phyloP scores from a whole-genome alignment of 106 monocot species.

The Platanthera zijinensis region DNA sequence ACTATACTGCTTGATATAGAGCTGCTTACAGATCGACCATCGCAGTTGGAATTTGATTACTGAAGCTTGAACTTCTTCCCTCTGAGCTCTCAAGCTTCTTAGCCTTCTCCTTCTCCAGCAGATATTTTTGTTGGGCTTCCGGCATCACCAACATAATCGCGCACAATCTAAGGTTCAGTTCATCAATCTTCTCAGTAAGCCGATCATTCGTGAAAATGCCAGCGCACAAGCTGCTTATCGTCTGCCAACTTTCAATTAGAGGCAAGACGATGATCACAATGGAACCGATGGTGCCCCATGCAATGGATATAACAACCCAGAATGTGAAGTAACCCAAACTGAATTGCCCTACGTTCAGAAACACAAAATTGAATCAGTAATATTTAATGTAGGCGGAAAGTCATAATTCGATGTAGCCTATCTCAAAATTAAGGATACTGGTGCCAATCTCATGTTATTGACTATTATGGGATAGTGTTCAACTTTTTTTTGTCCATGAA shows the following conservation, averaged over 20 bases:
- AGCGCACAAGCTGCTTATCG: slow-evolving; percentile 35
- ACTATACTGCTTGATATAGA: neutral
- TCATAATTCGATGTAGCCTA: neutral
- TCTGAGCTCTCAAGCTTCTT: slow-evolving; percentile 47
- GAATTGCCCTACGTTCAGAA: slow-evolving; percentile 47
- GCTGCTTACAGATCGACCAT: slow-evolving; percentile 7
- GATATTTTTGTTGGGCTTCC: slow-evolving; percentile 50
- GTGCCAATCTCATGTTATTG: too few relatives aligned
- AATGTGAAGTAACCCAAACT: slow-evolving; percentile 89
- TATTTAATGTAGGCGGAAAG: neutral
- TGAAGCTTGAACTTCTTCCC: slow-evolving; percentile 14
- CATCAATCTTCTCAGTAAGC: slow-evolving; percentile 58
- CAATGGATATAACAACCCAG: slow-evolving; percentile 68
- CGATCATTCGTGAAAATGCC: slow-evolving; percentile 82
- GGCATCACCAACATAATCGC: slow-evolving; percentile 67
- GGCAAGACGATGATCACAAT: slow-evolving; percentile 81
- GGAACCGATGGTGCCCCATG: slow-evolving; percentile 80
- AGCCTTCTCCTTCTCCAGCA: slow-evolving; percentile 56
- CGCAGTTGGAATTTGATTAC: slow-evolving; percentile 9
- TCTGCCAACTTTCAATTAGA: slow-evolving; percentile 78
- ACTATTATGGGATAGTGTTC: too few relatives aligned
- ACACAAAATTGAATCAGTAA: neutral
- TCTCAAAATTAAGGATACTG: too few relatives aligned
- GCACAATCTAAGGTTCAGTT: slow-evolving; percentile 49
- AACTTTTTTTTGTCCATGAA: too few relatives aligned